A percentile compares a stretch with the other conserved stretches of the same genome.
Evolutionary conservation across 805 yeast species (phyloP).

Genomic region (Scheffersomyces lignosus): DNA sequence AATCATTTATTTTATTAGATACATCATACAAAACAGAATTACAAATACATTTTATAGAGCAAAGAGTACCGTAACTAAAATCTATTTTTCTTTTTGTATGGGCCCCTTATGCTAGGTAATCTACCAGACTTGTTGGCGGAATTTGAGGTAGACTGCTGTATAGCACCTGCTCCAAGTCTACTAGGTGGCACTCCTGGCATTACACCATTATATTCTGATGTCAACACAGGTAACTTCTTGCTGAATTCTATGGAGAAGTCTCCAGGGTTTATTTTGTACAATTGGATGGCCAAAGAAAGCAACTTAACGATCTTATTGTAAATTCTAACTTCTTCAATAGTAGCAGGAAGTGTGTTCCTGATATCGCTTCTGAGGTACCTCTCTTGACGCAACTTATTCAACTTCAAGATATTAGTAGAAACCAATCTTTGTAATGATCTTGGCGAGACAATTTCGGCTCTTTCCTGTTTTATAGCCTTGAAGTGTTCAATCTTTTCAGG

Average conservation of each 20-base stretch:
- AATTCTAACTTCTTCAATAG: slow-evolving; percentile 23
- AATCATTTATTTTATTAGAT: too few relatives aligned
- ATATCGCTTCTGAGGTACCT: slow-evolving; percentile 32
- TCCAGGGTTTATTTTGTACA: slow-evolving; percentile 25
- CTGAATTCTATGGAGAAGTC: slow-evolving; percentile 31
- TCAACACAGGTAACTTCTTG: slow-evolving; percentile 62
- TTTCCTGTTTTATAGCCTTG: slow-evolving; percentile 24
- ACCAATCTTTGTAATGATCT: slow-evolving; percentile 34
- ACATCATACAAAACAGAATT: too few relatives aligned
- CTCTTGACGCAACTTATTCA: slow-evolving; percentile 42
- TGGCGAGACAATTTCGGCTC: slow-evolving; percentile 25
- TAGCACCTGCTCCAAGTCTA: slow-evolving; percentile 4
- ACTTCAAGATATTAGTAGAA: slow-evolving; percentile 29
- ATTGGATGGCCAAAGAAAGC: slow-evolving; percentile 31
- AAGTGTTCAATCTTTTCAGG: slow-evolving; percentile 30
- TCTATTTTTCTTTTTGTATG: slow-evolving; percentile 36
- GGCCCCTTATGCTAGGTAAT: slow-evolving; percentile 40
- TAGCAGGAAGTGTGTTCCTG: slow-evolving; percentile 24
- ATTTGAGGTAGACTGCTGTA: slow-evolving; percentile 2
- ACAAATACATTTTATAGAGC: too few relatives aligned
- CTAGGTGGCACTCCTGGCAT: slow-evolving; percentile 61
- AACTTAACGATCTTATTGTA: slow-evolving; percentile 33
- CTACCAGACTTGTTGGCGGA: slow-evolving; percentile 24
- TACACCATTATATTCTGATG: slow-evolving; percentile 73
- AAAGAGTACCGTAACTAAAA: too few relatives aligned